Percentiles rank a stretch among this genome's conserved stretches.
phyloP scores from a whole-genome alignment of 148 eudicot genomes.

The Rhododendron vialii region DNA sequence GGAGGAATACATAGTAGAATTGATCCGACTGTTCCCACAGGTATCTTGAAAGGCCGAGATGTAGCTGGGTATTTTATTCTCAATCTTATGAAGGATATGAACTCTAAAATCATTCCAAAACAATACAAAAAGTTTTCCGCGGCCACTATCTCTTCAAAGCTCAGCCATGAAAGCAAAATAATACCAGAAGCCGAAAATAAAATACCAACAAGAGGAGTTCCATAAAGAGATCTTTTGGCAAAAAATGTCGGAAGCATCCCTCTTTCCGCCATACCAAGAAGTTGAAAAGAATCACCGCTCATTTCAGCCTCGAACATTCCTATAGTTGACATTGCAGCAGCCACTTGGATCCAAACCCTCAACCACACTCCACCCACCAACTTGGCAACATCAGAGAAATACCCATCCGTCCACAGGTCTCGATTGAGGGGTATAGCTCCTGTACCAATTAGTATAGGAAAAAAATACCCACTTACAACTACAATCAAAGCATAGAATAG shows the following conservation, averaged over 20 bases:
- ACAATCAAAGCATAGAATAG: slow-evolving; percentile 6
- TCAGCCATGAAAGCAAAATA: slow-evolving; percentile 11
- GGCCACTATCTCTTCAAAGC: slow-evolving; percentile 2
- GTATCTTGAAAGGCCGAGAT: slow-evolving; percentile 14
- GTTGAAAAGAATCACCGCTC: slow-evolving; percentile 14
- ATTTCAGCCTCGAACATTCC: slow-evolving; percentile 11
- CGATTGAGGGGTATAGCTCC: slow-evolving; percentile 10
- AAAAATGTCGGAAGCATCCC: slow-evolving; percentile 9
- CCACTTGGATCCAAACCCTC: slow-evolving; percentile 10
- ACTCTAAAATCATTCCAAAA: slow-evolving; percentile 8
- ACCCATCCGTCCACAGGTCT: slow-evolving; percentile 7
- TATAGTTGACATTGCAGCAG: slow-evolving; percentile 13
- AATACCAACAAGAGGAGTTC: slow-evolving; percentile 12
- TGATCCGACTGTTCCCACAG: slow-evolving; percentile 6
- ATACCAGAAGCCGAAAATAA: slow-evolving; percentile 7
- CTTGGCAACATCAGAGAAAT: background rate
- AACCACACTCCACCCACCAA: slow-evolving; percentile 9
- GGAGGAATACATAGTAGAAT: slow-evolving; percentile 12
- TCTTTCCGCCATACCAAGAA: slow-evolving; percentile 13
- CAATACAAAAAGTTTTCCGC: slow-evolving; percentile 7
- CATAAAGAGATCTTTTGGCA: slow-evolving; percentile 10
- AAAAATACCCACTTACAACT: background rate
- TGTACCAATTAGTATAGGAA: slow-evolving; percentile 4
- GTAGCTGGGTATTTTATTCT: slow-evolving; percentile 4
- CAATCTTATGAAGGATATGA: background rate